Percentiles rank a stretch among this genome's conserved stretches.
phyloP scores from a whole-genome alignment of 1,284 basidiomycete genomes.

The Trichosporon ovoides region DNA sequence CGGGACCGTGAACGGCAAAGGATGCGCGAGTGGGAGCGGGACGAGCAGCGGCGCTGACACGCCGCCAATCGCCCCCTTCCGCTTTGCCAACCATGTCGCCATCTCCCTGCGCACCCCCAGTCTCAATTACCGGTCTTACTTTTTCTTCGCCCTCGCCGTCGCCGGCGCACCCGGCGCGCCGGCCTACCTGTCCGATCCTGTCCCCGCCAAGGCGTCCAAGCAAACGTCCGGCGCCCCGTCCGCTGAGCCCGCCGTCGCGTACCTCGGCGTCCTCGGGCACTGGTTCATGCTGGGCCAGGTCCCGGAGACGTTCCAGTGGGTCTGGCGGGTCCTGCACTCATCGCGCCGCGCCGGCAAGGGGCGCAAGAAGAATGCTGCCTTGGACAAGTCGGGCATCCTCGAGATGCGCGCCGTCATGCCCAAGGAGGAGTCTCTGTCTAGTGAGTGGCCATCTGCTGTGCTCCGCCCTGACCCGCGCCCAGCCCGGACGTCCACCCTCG shows the following conservation, averaged over 20 bases:
- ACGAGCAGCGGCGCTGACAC: slow-evolving; percentile 39
- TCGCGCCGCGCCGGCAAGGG: slow-evolving; percentile 32
- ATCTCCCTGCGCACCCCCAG: slow-evolving; percentile 90
- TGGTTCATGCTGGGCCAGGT: slow-evolving; percentile 40
- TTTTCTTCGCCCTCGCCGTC: slow-evolving; percentile 72
- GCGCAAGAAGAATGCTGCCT: slow-evolving; percentile 29
- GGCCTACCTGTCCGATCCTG: slow-evolving; percentile 36
- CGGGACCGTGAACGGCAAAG: slow-evolving; percentile 34
- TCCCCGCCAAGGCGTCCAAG: slow-evolving; percentile 15
- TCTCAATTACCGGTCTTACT: slow-evolving; percentile 36
- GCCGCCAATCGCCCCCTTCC: slow-evolving; percentile 55
- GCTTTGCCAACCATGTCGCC: slow-evolving; percentile 84
- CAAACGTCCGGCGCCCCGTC: slow-evolving; percentile 9
- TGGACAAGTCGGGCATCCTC: slow-evolving; percentile 38
- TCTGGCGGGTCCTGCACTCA: slow-evolving; percentile 25
- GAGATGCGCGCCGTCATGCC: slow-evolving; percentile 36
- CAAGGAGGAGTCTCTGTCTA: slow-evolving; percentile 33
- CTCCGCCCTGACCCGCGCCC: neutral
- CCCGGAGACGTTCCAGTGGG: slow-evolving; percentile 33
- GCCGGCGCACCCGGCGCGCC: slow-evolving; percentile 47
- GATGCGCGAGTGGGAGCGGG: slow-evolving; percentile 13
- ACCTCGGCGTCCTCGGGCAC: slow-evolving; percentile 40
- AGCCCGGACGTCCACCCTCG: slow-evolving; percentile 12
- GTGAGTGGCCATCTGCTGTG: slow-evolving; percentile 5
- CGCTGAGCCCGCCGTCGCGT: slow-evolving; percentile 32